phyloP scores from a whole-genome alignment of 306 rosid genomes.

The Rosa rugosa region DNA sequence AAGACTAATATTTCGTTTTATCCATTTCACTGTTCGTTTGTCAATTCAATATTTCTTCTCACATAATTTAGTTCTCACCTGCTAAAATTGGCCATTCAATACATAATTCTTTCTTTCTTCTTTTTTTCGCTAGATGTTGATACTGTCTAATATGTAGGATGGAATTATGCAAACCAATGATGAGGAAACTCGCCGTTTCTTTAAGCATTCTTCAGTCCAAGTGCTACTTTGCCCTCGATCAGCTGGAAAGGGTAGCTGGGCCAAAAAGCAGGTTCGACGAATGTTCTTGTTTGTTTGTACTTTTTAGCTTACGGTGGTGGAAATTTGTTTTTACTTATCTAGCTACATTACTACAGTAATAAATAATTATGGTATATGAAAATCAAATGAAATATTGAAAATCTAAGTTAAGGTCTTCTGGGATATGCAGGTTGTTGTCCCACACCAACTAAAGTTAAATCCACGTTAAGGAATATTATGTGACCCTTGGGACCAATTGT shows the following conservation, averaged over 20 bases:
- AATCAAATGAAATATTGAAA: background rate
- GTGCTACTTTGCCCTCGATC: constrained; percentile 80
- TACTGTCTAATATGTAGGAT: constrained; percentile 41
- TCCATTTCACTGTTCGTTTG: background rate
- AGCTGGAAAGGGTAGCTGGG: constrained; percentile 75
- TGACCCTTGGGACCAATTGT: background rate
- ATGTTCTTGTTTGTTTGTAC: background rate
- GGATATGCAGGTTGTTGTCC: background rate
- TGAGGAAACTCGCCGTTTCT: constrained; percentile 76
- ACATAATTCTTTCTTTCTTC: no score
- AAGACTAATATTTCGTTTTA: background rate
- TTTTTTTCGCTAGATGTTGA: background rate
- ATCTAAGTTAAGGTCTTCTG: background rate
- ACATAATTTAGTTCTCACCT: no score
- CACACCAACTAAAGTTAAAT: background rate
- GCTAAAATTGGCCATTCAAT: no score
- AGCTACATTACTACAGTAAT: background rate
- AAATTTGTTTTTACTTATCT: no score
- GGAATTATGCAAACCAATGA: constrained; percentile 75
- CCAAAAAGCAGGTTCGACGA: constrained; percentile 51
- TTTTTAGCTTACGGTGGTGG: background rate
- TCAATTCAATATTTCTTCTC: background rate
- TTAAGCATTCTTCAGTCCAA: constrained; percentile 77
- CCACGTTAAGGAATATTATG: background rate
- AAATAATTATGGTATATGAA: background rate